These are phyloP conservation scores for Clitopilus passeckerianus DNA, from an alignment of 768 basidiomycete species.

Conservation along the genomic window DNA sequence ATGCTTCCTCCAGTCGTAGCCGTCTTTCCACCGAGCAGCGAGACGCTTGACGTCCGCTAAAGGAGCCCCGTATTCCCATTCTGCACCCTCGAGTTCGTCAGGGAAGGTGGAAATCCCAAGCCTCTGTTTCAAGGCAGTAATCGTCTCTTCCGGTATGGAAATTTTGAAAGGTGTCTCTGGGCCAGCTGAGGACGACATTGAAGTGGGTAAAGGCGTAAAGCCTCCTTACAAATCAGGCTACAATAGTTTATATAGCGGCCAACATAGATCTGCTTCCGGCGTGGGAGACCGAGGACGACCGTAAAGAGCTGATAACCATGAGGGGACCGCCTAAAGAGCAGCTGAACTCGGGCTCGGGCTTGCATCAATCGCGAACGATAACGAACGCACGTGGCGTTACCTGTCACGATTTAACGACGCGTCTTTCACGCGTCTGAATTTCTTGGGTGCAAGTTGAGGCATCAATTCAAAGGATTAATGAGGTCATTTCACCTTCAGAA, in stretches of 20 bases:
- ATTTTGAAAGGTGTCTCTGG: slow-evolving; percentile 37
- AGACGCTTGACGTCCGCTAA: slow-evolving; percentile 46
- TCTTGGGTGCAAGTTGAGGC: too few relatives aligned
- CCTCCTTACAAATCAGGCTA: not conserved
- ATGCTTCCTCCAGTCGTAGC: slow-evolving; percentile 52
- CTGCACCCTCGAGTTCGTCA: slow-evolving; percentile 49
- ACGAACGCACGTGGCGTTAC: too few relatives aligned
- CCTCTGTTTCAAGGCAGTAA: slow-evolving; percentile 37
- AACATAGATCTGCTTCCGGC: not conserved
- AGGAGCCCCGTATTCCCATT: slow-evolving; percentile 50
- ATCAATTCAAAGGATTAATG: too few relatives aligned
- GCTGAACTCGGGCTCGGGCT: too few relatives aligned
- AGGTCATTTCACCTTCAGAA: too few relatives aligned
- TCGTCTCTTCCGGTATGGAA: slow-evolving; percentile 33
- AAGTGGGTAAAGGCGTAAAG: not conserved
- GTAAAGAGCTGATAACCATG: not conserved
- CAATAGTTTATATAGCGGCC: not conserved
- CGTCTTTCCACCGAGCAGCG: slow-evolving; percentile 42
- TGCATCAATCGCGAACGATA: too few relatives aligned
- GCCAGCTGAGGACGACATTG: not conserved
- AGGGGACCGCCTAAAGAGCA: too few relatives aligned
- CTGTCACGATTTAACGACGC: too few relatives aligned
- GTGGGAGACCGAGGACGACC: not conserved
- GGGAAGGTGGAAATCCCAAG: slow-evolving; percentile 47
- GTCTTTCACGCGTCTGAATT: too few relatives aligned